Conservation (phyloP, 129 eudicot genomes). For the Artemisia annua region DNA sequence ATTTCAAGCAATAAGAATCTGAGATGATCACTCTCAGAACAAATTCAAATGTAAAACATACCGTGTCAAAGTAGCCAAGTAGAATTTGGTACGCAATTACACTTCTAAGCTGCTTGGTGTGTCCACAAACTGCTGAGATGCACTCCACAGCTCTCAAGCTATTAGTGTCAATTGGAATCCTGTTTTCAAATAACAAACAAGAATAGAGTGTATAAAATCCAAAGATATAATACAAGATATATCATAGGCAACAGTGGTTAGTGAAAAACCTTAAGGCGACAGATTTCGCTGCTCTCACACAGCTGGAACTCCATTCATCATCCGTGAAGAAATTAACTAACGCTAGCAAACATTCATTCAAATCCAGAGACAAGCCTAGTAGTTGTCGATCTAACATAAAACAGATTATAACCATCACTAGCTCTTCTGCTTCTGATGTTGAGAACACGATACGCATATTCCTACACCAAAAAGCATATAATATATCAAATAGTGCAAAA, state of each 20-base stretch:
- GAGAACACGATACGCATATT: slow-evolving; percentile 42
- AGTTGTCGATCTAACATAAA: slow-evolving; percentile 68
- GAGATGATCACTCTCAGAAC: background rate
- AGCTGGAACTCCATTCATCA: slow-evolving; percentile 65
- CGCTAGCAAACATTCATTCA: slow-evolving; percentile 57
- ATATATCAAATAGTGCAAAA: slow-evolving; percentile 8
- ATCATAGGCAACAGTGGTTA: slow-evolving; percentile 1
- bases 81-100: slow-evolving; percentile 62
- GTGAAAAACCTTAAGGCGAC: slow-evolving; percentile 62
- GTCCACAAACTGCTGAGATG: slow-evolving; percentile 52
- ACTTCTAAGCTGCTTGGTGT: slow-evolving; percentile 69
- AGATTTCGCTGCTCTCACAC: slow-evolving; percentile 51
- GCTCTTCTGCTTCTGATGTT: slow-evolving; percentile 63
- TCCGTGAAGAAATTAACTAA: slow-evolving; percentile 56
- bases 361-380: slow-evolving; percentile 50
- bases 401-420: slow-evolving; percentile 41
- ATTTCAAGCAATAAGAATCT: too few relatives aligned
- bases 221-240: too few relatives aligned
- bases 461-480: slow-evolving; percentile 43
- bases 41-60: slow-evolving; percentile 17
- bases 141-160: slow-evolving; percentile 71
- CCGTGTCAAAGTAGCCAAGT: slow-evolving; percentile 56
- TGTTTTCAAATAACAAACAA: slow-evolving; percentile 31
- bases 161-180: slow-evolving; percentile 67
- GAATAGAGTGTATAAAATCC: background rate